A percentile compares a stretch with the other conserved stretches of the same genome.
phyloP scores from a whole-genome alignment of 495 filamentous ascomycete genomes.

The Penicillium soppii region DNA sequence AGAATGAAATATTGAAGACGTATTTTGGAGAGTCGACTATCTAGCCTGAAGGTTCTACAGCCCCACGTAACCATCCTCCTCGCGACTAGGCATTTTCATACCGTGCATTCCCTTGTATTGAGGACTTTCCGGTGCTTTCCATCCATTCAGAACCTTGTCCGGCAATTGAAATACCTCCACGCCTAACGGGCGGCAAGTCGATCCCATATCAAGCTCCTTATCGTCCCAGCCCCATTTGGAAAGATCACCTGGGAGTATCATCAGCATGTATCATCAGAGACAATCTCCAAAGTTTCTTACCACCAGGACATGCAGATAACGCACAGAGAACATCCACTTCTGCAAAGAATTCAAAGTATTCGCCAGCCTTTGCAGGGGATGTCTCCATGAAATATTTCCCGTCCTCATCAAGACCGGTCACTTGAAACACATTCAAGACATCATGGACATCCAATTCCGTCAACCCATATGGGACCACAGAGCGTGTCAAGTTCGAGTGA shows the following conservation, averaged over 20 bases:
- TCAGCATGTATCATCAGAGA: conserved; percentile 15
- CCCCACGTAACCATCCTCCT: conserved; percentile 33
- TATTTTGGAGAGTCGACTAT: no score
- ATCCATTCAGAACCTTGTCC: conserved; percentile 49
- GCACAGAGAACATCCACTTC: conserved; percentile 75
- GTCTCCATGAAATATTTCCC: conserved; percentile 79
- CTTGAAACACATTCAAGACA: conserved; percentile 80
- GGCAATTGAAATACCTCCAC: conserved; percentile 68
- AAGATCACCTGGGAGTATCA: conserved; percentile 60
- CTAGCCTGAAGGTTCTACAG: conserved; percentile 23
- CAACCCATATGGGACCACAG: conserved; percentile 64
- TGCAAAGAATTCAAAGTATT: conserved; percentile 75
- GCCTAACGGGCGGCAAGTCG: conserved; percentile 69
- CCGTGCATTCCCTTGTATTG: conserved; percentile 69
- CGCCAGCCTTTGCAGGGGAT: conserved; percentile 62
- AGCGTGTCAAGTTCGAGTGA: conserved; percentile 75
- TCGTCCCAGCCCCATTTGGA: conserved; percentile 74
- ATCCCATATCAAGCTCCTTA: conserved; percentile 64
- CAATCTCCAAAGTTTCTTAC: conserved; percentile 24
- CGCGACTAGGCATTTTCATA: conserved; percentile 47
- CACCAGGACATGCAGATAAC: conserved; percentile 60
- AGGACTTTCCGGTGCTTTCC: conserved; percentile 57
- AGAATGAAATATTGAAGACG: no score
- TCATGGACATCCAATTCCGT: conserved; percentile 76
- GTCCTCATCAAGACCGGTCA: conserved; percentile 68